A percentile compares a stretch with the other conserved stretches of the same genome.
These are phyloP conservation scores for Anthoceros angustus DNA, from an alignment of 225 moss, liverwort and hornwort species.

Conservation along the genomic window DNA sequence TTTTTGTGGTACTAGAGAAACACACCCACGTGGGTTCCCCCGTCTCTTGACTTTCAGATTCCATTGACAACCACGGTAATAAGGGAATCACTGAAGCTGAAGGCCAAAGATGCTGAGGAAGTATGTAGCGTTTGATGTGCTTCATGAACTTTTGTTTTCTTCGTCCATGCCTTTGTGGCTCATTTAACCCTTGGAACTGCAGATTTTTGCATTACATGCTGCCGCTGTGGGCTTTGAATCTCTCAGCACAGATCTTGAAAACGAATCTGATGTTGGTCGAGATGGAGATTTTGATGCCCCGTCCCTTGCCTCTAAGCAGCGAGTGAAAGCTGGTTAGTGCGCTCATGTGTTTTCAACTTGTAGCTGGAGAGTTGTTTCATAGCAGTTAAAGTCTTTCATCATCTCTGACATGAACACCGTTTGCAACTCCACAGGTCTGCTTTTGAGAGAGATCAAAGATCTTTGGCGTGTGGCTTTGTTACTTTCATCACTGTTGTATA, in stretches of 20 bases:
- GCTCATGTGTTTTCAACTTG: neutral
- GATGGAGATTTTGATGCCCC: too few species aligned
- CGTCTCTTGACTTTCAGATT: constrained; percentile 20
- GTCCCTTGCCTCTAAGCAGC: neutral
- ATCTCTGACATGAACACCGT: neutral
- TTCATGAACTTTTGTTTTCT: neutral
- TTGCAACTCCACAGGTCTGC: constrained; percentile 34
- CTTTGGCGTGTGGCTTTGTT: constrained; percentile 57
- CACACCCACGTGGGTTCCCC: too few species aligned
- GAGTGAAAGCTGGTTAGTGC: neutral
- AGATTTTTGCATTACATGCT: constrained; percentile 30
- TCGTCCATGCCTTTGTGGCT: neutral
- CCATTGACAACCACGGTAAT: constrained; percentile 53
- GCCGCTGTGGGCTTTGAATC: constrained; percentile 27
- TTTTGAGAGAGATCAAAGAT: constrained; percentile 41
- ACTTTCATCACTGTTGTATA: constrained; percentile 33
- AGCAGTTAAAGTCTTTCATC: neutral
- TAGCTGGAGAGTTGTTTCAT: neutral
- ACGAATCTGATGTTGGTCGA: neutral
- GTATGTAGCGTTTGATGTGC: constrained; percentile 19
- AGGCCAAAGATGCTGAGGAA: constrained; percentile 59
- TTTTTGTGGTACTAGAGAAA: neutral
- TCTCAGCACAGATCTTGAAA: constrained; percentile 14
- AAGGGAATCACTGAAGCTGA: constrained; percentile 60
- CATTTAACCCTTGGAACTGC: constrained; percentile 5